phyloP scores from a whole-genome alignment of 139 green algal species.

The Astrephomene gubernaculifera region DNA sequence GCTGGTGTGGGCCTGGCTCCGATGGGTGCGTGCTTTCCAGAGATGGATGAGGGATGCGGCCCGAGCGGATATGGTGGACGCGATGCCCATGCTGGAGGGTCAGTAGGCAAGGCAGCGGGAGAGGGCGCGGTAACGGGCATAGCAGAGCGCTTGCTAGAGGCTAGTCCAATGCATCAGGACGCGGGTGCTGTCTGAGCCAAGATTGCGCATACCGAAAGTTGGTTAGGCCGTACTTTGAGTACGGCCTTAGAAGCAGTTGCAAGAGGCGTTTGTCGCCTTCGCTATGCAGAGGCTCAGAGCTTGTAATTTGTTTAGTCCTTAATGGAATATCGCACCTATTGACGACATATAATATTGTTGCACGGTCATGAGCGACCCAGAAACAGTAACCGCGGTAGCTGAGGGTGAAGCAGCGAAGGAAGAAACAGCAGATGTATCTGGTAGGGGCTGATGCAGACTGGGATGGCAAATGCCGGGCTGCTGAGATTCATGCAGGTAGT shows the following conservation, averaged over 20 bases:
- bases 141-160: slow-evolving; percentile 6
- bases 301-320: not conserved
- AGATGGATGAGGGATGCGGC: not conserved
- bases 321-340: not conserved
- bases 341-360: not conserved
- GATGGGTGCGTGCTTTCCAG: not conserved
- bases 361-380: slow-evolving; percentile 29
- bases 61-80: too few relatives aligned
- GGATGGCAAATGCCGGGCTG: not conserved
- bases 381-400: not conserved
- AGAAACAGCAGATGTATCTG: not conserved
- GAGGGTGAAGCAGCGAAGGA: not conserved
- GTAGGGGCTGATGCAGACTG: not conserved
- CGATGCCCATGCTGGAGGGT: too few relatives aligned
- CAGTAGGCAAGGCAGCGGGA: not conserved
- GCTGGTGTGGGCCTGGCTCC: not conserved
- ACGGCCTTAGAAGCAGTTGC: slow-evolving; percentile 30
- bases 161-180: not conserved
- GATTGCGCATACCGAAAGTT: not conserved
- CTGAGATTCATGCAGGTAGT: too few relatives aligned
- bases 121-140: not conserved
- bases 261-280: too few relatives aligned
- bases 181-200: not conserved
- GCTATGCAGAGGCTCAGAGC: too few relatives aligned
- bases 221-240: slow-evolving; percentile 5